Conservation (phyloP, 495 filamentous ascomycete genomes). For the Trichoderma erinaceum region DNA sequence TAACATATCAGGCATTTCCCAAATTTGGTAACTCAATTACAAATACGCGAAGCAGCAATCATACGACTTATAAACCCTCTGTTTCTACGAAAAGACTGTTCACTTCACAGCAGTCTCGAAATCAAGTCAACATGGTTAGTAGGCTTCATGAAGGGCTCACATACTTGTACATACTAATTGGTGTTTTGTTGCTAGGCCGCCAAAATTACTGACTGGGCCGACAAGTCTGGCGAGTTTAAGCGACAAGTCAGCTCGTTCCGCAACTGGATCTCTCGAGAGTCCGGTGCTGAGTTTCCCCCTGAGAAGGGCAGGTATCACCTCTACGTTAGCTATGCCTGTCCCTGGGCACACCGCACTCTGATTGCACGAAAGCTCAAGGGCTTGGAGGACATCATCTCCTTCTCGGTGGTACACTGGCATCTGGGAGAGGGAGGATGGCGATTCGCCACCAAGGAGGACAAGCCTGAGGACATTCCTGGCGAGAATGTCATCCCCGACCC, state of each 20-base stretch:
- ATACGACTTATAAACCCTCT: neutral
- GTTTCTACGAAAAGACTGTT: neutral
- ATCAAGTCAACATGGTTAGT: constrained; percentile 10
- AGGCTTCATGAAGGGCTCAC: neutral
- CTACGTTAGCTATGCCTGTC: constrained; percentile 69
- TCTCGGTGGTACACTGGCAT: constrained; percentile 63
- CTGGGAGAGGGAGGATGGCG: constrained; percentile 66
- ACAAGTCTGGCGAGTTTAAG: constrained; percentile 86
- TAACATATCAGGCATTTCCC: neutral
- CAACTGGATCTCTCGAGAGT: constrained; percentile 57
- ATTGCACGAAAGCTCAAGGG: constrained; percentile 76
- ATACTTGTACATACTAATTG: neutral
- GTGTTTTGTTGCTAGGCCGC: constrained; percentile 16
- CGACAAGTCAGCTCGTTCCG: constrained; percentile 66
- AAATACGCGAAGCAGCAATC: neutral
- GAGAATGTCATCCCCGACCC: constrained; percentile 50
- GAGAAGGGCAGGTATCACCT: constrained; percentile 74
- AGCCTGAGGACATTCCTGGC: constrained; percentile 40
- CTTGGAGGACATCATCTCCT: constrained; percentile 63
- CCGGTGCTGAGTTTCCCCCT: constrained; percentile 58
- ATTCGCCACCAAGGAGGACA: constrained; percentile 60
- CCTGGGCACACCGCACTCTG: constrained; percentile 77
- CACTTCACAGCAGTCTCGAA: neutral
- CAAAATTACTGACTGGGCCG: constrained; percentile 82
- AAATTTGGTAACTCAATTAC: neutral